Evolutionary conservation across 176 grass and related monocot genomes (phyloP), one percentile per base, ranked within the genome.

Genomic region (Alopecurus myosuroides): DNA sequence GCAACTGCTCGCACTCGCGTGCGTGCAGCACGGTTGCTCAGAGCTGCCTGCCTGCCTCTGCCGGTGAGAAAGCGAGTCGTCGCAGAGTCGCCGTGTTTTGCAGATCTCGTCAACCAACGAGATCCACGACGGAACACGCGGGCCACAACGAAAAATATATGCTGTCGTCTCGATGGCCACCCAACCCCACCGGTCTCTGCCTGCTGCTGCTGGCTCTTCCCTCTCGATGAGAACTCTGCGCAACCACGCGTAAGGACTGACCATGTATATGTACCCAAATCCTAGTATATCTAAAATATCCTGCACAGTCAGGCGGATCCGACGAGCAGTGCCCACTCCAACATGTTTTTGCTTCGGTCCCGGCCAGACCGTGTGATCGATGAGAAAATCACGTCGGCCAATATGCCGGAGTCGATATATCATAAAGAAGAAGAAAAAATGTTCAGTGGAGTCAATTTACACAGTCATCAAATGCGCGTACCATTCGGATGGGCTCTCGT

Each of bases 21-120:
- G 28, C 8, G 2, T 2, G 33, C 8, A 4, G 1, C 63, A 67
- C 63, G 33, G 19, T 39, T 22, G 19, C 4, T 20, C 49, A 19
- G 40, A 41, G 40, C 40, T 11, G 40, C 40, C 40, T 10, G 40
- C 40, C 46, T 49, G 41, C 34, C 4, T 3, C 55, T 26, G 55
- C n/a, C 9, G 3, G 55, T 66, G 40, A 44, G 37, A 70, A 70
- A 70, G 67, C 40, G 69, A 72, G 20, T 12, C 52, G n/a, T 28
- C 29, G 31, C 9, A n/a, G 9, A 29, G 71, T 74, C 29, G 20
- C 31, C 1, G 23, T 5, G 42, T 11, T 7, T 56, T 1, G 31
- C 5, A 35, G 14, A 25, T 68, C 18, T 51, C 34, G 83, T 77
- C 74, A 69, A 69, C 62, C 46, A 77, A 85, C 74, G 74, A 66